Percentiles rank a stretch among this genome's conserved stretches.
Conservation (phyloP, 2,329 filamentous ascomycete genomes). For the Talaromyces sp. region DNA sequence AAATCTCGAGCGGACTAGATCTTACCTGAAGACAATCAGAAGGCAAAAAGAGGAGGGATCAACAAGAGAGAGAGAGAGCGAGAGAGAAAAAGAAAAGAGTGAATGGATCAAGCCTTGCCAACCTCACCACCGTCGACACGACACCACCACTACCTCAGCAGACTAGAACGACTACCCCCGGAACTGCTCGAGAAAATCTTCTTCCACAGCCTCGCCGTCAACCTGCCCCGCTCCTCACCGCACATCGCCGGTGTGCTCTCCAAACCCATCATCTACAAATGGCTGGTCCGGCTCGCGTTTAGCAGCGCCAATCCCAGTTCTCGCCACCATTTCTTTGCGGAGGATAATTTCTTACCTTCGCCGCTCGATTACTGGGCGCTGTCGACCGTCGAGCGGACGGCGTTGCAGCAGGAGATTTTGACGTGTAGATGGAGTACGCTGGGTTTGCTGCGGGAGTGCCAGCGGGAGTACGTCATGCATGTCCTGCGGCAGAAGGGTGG, state of each 20-base stretch:
- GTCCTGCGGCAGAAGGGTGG: slow-evolving; percentile 30
- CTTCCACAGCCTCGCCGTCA: slow-evolving; percentile 47
- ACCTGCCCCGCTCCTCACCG: slow-evolving; percentile 44
- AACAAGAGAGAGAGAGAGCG: not conserved
- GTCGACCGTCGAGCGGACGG: slow-evolving; percentile 26
- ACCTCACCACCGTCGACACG: not conserved
- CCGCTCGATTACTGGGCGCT: slow-evolving; percentile 34
- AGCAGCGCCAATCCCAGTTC: slow-evolving; percentile 36
- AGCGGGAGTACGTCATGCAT: slow-evolving; percentile 37
- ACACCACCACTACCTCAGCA: not conserved
- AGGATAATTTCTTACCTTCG: slow-evolving; percentile 36
- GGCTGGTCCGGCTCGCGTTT: slow-evolving; percentile 43
- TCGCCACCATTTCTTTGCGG: slow-evolving; percentile 32
- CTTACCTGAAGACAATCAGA: not conserved
- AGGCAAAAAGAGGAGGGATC: not conserved
- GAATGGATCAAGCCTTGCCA: not conserved
- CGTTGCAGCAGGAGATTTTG: slow-evolving; percentile 37
- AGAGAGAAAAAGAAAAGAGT: not conserved
- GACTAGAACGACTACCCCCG: slow-evolving; percentile 44
- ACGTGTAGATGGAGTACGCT: slow-evolving; percentile 42
- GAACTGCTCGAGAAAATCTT: slow-evolving; percentile 53
- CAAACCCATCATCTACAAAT: slow-evolving; percentile 40
- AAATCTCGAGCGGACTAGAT: not conserved
- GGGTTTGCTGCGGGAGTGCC: slow-evolving; percentile 37
- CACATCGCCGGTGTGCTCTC: slow-evolving; percentile 41